Base-by-base conservation (phyloP, 2,329 filamentous ascomycete species). In the Fusarium sp. region DNA sequence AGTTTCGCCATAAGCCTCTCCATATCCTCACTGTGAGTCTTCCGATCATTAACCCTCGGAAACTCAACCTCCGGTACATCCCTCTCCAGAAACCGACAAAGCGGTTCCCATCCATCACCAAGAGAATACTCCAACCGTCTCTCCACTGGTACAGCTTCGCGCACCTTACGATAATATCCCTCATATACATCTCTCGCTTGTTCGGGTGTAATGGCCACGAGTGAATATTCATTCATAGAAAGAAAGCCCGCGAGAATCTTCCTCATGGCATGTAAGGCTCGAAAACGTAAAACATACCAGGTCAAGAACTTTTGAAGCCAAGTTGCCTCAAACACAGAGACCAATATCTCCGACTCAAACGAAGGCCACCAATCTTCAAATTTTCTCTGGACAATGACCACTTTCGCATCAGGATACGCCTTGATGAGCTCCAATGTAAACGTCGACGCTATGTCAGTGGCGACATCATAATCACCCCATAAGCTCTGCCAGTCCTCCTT, bases 301-400 rank as follows among this genome's bases (percentile, higher is more conserved):
- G 20, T 25, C 9, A 70, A n/a, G 10, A 62, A 61, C 2, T 35
- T 18, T 5, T 61, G 55, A 7, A 62, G 7, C n/a, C 44, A 42
- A 0, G 33, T 33, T 0, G 12, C 18, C 1, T 39, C n/a, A 2
- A 65, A 70, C 0, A 70, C 7, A 9, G 44, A 38, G 1, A 52
- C 29, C 1, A 70, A 3, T 1, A 70, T 20, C 20, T 56, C 47
- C 0, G 53, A 42, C 2, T 36, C 22, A n/a, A 42, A 70, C 0
- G 65, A 70, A 0, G 65, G 67, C 67, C 67, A 70, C 66, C 65
- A 70, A 2, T 14, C 25, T 7, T 66, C 68, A 6, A 53, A 70
- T 0, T 42, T 18, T 0, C 60, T 31, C 1, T 70, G 61, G 0
- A 70, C 66, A 6, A 70, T 29, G 0, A 70, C 45, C 0, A 70